Base-by-base conservation (phyloP, 805 yeast species). In the Candida parachauliodes region DNA sequence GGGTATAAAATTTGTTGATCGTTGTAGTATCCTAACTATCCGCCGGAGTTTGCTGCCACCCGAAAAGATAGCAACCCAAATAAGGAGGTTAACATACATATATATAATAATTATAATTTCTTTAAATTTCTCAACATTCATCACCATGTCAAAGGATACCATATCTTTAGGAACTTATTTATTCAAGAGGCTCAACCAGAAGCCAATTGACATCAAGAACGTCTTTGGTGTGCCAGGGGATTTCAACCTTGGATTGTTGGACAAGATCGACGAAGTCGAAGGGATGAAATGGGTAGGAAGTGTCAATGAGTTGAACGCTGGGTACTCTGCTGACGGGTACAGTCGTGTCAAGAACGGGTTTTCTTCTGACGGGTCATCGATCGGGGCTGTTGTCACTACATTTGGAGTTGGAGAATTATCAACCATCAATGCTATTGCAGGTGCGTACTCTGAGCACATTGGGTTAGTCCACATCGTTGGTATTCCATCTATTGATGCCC, bases 251-350 rank as follows among this genome's bases (percentile, higher is more conserved):
- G 69, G 72, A 4, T 61, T 86, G 16, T 62, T 85, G 49, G 95
- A 86, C 54, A 77, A 81, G 50, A 56, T 83, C 32, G 80, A 84
- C 51, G 60, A 73, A 7, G 25, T 45, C 60, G 70, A 27, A 55
- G 67, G 65, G 8, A 55, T 61, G 9, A 82, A 47, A 62, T 88
- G 94, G 87, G 69, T 84, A 35, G 96, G 95, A 16, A 77, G 79
- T 43, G 85, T 95, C 63, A 88, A 88, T 54, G 97, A 88, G 63
- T 70, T 88, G 46, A 89, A 88, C 54, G 82, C 93, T 4, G 91
- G 93, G 6, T 88, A 89, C 55, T 80, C 94, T 4, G 88, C 91
- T 7, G 96, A 89, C 57, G 97, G 96, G 5, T 89, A 86, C 52
- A 78, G 91, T 12, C 69, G 80, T 19, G 67, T 72, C 33, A 72